Base-by-base conservation (phyloP, 1,284 basidiomycete species). In the Malassezia obtusa region DNA sequence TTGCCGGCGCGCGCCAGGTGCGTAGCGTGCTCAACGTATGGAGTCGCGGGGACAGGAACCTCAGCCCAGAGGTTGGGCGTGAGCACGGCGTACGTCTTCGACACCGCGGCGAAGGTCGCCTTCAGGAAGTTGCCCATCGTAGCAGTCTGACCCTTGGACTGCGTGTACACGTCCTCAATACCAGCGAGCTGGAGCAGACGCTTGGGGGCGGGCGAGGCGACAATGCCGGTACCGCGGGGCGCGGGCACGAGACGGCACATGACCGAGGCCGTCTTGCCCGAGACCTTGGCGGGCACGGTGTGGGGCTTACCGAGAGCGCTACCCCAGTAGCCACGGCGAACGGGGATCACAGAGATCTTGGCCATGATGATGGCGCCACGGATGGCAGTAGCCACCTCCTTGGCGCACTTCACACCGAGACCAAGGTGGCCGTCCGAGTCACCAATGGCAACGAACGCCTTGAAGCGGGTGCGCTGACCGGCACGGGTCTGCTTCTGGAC, bases 71-170 rank as follows among this genome's bases (percentile, higher is more conserved):
- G 82, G 78, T 96, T 90, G 62, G 94, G 92, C 45, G 91, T 95
- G 64, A 96, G 85, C 86, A 94, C 90, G 45, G 84, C 78, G 78
- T 96, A 98, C 63, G 92, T 95, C 83, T 90, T 90, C 68, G 92
- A 88, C 77, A 98, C 86, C 52, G 94, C 92, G 73, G 83, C 86
- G 76, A 95, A 95, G 60, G 92, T 94, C 51, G 92, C 94, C 80
- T 96, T 96, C 80, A 98, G 84, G 83, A 96, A 96, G 81, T 98
- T 98, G 77, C 91, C 91, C 88, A 95, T 95, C 62, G 94, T 98
- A 44, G 91, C 89, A 50, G 94, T 99, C 67, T 88, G 91, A 76
- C 94, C 92, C 79, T 89, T 90, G 58, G 92, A 86, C 77, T 94
- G 89, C 58, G 92, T 95, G 81, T 91, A 91, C 74, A 73, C 71